Evolutionary conservation across 2,329 filamentous ascomycete genomes (phyloP).

Genomic region (Botrytis paeoniae): DNA sequence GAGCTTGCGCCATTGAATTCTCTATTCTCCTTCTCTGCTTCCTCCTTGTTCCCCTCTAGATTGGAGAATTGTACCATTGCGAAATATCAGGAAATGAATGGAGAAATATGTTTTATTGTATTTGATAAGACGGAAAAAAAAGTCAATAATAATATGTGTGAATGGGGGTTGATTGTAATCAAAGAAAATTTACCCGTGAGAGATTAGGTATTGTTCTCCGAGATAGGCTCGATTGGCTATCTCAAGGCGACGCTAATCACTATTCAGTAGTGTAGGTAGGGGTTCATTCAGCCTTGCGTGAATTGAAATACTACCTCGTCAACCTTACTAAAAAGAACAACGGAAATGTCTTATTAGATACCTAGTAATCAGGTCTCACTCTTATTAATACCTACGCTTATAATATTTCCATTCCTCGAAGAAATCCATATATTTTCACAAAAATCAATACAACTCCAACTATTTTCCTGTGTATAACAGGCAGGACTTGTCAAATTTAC

Average conservation of each 20-base stretch:
- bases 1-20: conserved; percentile 8
- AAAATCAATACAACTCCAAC: not conserved
- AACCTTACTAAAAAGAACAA: not conserved
- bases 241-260: not conserved
- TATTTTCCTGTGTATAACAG: not conserved
- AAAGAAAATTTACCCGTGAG: conserved; percentile 11
- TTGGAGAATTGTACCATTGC: conserved; percentile 33
- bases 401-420: not conserved
- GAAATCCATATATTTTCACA: no score
- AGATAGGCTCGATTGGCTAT: not conserved
- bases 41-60: conserved; percentile 18
- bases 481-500: not conserved
- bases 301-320: not conserved
- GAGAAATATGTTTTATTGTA: not conserved
- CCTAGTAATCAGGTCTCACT: not conserved
- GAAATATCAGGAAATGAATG: not conserved
- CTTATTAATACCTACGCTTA: not conserved
- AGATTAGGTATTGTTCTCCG: not conserved
- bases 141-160: not conserved
- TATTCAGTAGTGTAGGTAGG: not conserved
- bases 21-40: conserved; percentile 2
- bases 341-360: not conserved
- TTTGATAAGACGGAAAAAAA: not conserved
- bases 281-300: not conserved
- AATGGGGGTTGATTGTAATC: not conserved